Percentiles rank a stretch among this genome's conserved stretches.
These are phyloP conservation scores for Suhomyces bokatorum DNA, from an alignment of 1,139 yeast genomes.

Conservation along the genomic window DNA sequence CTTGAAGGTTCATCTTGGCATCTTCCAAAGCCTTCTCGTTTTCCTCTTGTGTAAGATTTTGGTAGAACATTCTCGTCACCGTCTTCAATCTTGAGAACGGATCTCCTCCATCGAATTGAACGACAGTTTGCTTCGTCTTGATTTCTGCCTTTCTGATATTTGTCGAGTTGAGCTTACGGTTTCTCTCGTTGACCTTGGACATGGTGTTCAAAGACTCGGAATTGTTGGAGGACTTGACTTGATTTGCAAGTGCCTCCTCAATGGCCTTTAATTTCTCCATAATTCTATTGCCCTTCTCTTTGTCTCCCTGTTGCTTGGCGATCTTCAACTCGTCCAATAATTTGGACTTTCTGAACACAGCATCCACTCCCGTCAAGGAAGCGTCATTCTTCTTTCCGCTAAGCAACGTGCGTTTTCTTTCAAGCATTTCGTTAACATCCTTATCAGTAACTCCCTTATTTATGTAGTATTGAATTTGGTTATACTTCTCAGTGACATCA, in stretches of 20 bases:
- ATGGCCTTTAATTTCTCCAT: constrained; percentile 45
- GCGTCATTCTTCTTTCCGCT: constrained; percentile 54
- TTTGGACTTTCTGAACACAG: constrained; percentile 73
- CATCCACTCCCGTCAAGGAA: constrained; percentile 52
- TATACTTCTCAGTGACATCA: constrained; percentile 64
- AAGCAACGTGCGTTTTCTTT: constrained; percentile 61
- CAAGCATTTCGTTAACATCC: constrained; percentile 79
- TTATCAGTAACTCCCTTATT: constrained; percentile 68
- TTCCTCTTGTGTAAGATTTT: constrained; percentile 45
- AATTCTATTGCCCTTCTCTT: constrained; percentile 53
- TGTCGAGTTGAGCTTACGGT: constrained; percentile 76
- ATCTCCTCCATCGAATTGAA: constrained; percentile 56
- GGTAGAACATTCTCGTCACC: constrained; percentile 78
- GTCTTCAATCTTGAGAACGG: constrained; percentile 92
- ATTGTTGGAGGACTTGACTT: constrained; percentile 22
- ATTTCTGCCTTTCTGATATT: constrained; percentile 80
- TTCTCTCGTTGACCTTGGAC: constrained; percentile 74
- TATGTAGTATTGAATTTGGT: constrained; percentile 61
- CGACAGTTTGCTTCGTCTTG: constrained; percentile 51
- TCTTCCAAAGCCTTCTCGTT: constrained; percentile 47
- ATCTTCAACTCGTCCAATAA: constrained; percentile 74
- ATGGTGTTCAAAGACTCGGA: constrained; percentile 38
- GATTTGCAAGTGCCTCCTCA: constrained; percentile 33
- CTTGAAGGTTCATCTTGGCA: constrained; percentile 38
- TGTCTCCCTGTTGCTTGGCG: constrained; percentile 64